A percentile compares a stretch with the other conserved stretches of the same genome.
Evolutionary conservation across 2,329 filamentous ascomycete species (phyloP).

Genomic region (Fusarium duplospermum): DNA sequence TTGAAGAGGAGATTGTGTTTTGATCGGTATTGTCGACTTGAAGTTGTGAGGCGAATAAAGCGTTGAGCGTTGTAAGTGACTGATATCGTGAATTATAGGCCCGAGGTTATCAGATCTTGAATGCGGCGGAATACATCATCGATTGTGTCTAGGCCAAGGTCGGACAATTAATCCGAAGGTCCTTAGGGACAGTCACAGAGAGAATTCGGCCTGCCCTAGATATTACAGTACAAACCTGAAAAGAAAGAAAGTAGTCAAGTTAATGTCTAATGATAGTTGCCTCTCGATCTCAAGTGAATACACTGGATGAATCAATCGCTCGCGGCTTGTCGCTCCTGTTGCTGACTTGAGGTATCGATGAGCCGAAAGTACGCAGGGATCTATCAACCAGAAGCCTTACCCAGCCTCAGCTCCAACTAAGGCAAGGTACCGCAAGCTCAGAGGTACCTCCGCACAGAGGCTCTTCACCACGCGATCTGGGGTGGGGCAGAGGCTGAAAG

Average conservation of each 20-base stretch:
- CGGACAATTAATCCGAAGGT: not conserved
- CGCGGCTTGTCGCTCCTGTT: not conserved
- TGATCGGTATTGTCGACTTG: not conserved
- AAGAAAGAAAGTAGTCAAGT: not conserved
- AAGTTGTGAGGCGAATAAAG: not conserved
- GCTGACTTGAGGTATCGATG: slow-evolving; percentile 15
- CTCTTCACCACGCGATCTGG: slow-evolving; percentile 36
- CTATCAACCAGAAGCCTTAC: not conserved
- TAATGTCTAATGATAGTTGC: not conserved
- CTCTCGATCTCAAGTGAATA: not conserved
- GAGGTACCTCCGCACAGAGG: slow-evolving; percentile 35
- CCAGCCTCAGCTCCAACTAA: slow-evolving; percentile 26
- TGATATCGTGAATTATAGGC: slow-evolving; percentile 1
- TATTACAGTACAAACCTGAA: not conserved
- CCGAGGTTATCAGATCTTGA: slow-evolving; percentile 32
- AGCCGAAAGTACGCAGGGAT: slow-evolving; percentile 22
- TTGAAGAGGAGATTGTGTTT: not conserved
- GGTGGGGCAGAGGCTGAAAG: slow-evolving; percentile 29
- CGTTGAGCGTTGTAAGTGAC: not conserved
- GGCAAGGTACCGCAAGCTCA: slow-evolving; percentile 35
- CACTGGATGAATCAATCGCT: not conserved
- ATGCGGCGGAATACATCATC: slow-evolving; percentile 26
- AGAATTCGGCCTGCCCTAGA: not conserved
- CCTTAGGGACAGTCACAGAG: not conserved
- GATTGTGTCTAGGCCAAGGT: slow-evolving; percentile 8